Percentiles rank a stretch among this genome's conserved stretches.
Conservation (phyloP, 1,284 basidiomycete genomes). For the Austropuccinia psidii region DNA sequence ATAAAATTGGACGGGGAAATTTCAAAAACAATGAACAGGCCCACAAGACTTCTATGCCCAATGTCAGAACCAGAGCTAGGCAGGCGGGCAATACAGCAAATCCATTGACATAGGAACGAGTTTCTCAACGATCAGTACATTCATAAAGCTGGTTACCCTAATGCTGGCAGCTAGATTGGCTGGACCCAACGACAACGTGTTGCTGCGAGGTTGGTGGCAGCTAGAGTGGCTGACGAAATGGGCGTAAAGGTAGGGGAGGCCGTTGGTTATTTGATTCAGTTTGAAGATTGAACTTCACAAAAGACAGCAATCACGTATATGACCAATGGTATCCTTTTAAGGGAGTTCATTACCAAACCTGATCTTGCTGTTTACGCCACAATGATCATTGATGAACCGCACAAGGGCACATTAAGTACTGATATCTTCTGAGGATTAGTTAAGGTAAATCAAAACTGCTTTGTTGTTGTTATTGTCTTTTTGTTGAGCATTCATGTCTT, state of each 20-base stretch:
- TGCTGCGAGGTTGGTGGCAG: conserved; percentile 97
- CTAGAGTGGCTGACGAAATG: conserved; percentile 95
- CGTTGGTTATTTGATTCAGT: conserved; percentile 97
- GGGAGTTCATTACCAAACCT: conserved; percentile 92
- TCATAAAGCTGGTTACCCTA: no score
- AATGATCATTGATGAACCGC: conserved; percentile 97
- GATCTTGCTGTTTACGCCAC: conserved; percentile 86
- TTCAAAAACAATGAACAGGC: no score
- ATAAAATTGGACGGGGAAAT: no score
- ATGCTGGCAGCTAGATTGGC: conserved; percentile 78
- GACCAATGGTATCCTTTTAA: conserved; percentile 98
- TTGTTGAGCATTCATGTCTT: no score
- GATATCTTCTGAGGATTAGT: conserved; percentile 94
- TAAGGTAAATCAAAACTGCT: conserved; percentile 57
- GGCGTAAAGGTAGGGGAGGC: conserved; percentile 93
- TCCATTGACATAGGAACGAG: no score
- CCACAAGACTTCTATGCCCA: no score
- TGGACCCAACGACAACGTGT: conserved; percentile 98
- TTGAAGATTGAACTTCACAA: conserved; percentile 95
- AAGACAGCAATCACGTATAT: conserved; percentile 99
- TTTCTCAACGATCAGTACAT: no score
- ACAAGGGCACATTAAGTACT: conserved; percentile 94
- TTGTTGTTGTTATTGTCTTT: not conserved
- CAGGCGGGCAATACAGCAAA: no score
- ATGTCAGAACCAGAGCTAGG: no score